phyloP scores from a whole-genome alignment of 2,329 filamentous ascomycete species.

The Cryoendolithus antarcticus region DNA sequence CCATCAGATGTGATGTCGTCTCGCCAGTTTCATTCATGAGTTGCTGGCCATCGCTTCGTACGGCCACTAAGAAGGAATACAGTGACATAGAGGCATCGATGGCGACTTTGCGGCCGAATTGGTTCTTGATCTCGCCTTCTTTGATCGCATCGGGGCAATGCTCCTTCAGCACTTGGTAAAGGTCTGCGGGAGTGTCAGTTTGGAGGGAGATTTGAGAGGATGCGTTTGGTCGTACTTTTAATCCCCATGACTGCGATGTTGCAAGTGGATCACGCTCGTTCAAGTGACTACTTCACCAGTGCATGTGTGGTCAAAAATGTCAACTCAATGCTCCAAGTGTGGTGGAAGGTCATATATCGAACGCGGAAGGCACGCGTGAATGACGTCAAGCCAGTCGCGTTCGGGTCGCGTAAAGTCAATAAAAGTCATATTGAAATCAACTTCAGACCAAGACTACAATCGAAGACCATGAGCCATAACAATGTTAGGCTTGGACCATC shows the following conservation, averaged over 20 bases:
- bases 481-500: no score
- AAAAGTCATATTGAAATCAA: no score
- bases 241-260: slow-evolving; percentile 22
- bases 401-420: no score
- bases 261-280: no score
- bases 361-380: no score
- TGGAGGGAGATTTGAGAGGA: slow-evolving; percentile 2
- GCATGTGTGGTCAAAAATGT: no score
- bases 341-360: no score
- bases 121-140: slow-evolving; percentile 95
- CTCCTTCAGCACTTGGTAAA: slow-evolving; percentile 37
- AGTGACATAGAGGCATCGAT: slow-evolving; percentile 72
- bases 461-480: no score
- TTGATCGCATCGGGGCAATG: slow-evolving; percentile 94
- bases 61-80: slow-evolving; percentile 96
- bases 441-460: no score
- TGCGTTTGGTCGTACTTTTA: slow-evolving; percentile 13
- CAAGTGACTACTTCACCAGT: no score
- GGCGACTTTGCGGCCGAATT: slow-evolving; percentile 87
- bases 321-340: no score
- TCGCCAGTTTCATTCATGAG: slow-evolving; percentile 90
- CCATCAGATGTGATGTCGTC: slow-evolving; percentile 97
- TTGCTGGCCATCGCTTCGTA: slow-evolving; percentile 91
- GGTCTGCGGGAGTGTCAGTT: slow-evolving; percentile 13
- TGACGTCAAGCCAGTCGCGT: no score